Percentiles rank a stretch among this genome's conserved stretches.
Evolutionary conservation across 352 stramenopile genomes (phyloP).

Genomic region (Phytophthora pseudosyringae): DNA sequence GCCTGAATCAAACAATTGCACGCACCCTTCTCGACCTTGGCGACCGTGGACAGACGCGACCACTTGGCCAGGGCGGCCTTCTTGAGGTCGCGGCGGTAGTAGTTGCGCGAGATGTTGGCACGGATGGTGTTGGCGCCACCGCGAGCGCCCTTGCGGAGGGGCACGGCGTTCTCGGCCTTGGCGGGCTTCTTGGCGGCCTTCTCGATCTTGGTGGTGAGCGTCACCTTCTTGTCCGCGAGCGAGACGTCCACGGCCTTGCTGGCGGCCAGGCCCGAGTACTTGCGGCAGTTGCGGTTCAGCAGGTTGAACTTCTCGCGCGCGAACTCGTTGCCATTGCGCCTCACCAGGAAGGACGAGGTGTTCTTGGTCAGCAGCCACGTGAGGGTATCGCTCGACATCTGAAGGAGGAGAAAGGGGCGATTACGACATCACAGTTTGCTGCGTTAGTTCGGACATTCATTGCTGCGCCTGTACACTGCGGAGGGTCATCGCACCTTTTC

Average conservation of each 20-base stretch:
- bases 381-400: slow-evolving; percentile 94
- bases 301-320: slow-evolving; percentile 96
- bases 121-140: slow-evolving; percentile 87
- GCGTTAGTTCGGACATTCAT: slow-evolving; percentile 3
- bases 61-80: slow-evolving; percentile 84
- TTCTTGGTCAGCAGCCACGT: slow-evolving; percentile 97
- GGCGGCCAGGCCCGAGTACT: slow-evolving; percentile 96
- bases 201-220: slow-evolving; percentile 82
- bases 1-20: not conserved
- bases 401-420: not conserved
- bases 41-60: slow-evolving; percentile 87
- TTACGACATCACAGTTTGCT: not conserved
- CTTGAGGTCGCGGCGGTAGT: slow-evolving; percentile 89
- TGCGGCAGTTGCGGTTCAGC: slow-evolving; percentile 94
- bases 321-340: slow-evolving; percentile 92
- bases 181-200: slow-evolving; percentile 75
- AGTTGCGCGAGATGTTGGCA: slow-evolving; percentile 90
- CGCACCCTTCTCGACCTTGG: slow-evolving; percentile 89
- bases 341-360: slow-evolving; percentile 96
- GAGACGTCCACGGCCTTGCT: slow-evolving; percentile 93
- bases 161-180: slow-evolving; percentile 76
- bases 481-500: slow-evolving; percentile 51
- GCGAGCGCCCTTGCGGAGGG: slow-evolving; percentile 85
- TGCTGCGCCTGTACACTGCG: slow-evolving; percentile 4
- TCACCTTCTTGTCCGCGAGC: slow-evolving; percentile 89